Evolutionary conservation across 495 filamentous ascomycete species (phyloP), one percentile per base, ranked within the genome.

Genomic region (Penicillium flavigenum): DNA sequence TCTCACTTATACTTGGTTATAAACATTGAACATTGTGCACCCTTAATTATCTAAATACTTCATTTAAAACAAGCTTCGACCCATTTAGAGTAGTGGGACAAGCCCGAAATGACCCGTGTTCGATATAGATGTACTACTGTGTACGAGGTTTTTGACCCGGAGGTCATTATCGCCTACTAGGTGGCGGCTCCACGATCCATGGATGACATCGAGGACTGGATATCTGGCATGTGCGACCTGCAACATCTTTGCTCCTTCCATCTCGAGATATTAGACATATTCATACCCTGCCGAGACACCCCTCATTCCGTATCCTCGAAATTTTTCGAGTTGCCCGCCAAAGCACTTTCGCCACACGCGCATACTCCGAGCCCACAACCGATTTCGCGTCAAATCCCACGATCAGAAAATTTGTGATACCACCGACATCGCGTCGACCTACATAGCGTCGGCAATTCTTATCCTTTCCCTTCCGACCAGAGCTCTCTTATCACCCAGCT

Each of bases 401-500:
- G 16, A 7, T 22, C 50, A 31, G 5, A 42, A 46, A 56, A 54
- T 46, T 48, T 26, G 24, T 56, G 45, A 24, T 32, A 29, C 14
- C 20, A 55, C 20, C 20, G 20, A 20, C 19, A 26, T 51, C 54
- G 57, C 56, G 54, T 66, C 63, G 49, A 51, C 63, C 57, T 46
- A 39, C 54, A 47, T 22, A 46, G 36, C 45, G 51, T 62, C 66
- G 54, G 59, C 46, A 20, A 47, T 48, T 20, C 22, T 34, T 51
- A 38, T 54, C 43, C 49, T 22, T 47, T 49, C 31, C n/a, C 20
- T 52, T 52, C 24, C 61, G 51, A 26, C 56, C 65, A 67, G 70
- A 71, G 72, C 66, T 62, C 66, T 76, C 73, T 75, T 72, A 51
- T 74, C 73, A 65, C 69, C 72, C 61, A 76, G 79, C 70, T 74